Evolutionary conservation across 805 yeast species (phyloP), one percentile per base, ranked within the genome.

Genomic region (Candida mattraensis): DNA sequence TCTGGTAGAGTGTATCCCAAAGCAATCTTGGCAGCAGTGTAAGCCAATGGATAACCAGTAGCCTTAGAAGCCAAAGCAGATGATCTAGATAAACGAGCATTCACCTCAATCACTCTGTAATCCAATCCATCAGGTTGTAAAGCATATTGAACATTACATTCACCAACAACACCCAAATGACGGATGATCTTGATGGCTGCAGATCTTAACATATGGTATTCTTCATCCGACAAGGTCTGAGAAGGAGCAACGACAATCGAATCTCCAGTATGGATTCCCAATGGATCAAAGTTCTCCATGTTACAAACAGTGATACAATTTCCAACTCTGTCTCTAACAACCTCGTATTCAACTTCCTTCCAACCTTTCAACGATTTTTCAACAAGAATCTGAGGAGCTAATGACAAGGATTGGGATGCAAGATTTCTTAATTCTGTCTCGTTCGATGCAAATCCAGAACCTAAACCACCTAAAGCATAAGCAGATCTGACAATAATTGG

Each of bases 311-410:
- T 91, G 61, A 91, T 91, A 76, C 99, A 91, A 76, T 91, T 91
- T 50, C 83, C 96, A 38, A 84, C 93, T 47, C 93, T 77, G 70
- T 91, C 99, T 61, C 99, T 83, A 39, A 91, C 98, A 48, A 91
- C 99, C 71, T 91, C 99, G 64, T 91, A 91, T 68, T 91, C 99
- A 45, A 91, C 94, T 67, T 91, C 99, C 65, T 91, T 91, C 99
- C 99, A 91, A 48, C 99, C 99, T 72, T 89, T 91, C 68, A 91
- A 72, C 5, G 98, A 91, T 72, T 85, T 89, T 68, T 91, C 99
- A 45, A 91, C 98, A 52, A 91, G 70, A 50, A 91, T 88, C 72
- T 91, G 99, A 33, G 97, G 97, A 14, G 98, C 79, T 45, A 89
- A 68, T 18, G 95, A 80, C 45, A 91, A 72, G 1, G 96, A 86